Conservation (phyloP, 2,329 filamentous ascomycete species). For the Alternaria triticimaculans region DNA sequence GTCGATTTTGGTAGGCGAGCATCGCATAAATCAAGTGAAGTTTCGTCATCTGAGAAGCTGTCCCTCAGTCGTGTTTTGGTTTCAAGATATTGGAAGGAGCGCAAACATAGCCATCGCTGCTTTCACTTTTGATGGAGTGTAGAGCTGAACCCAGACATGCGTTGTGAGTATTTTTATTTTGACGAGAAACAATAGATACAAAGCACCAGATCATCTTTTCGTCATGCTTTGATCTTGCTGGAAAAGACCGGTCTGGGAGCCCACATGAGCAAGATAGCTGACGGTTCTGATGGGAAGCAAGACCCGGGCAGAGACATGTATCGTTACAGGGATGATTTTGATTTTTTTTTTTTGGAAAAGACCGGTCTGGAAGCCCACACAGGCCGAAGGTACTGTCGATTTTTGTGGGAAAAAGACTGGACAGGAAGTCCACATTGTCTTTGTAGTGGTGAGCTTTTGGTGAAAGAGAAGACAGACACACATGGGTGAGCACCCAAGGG, state of each 20-base stretch:
- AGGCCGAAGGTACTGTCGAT: background rate
- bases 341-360: background rate
- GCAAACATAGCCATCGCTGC: background rate
- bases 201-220: background rate
- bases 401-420: background rate
- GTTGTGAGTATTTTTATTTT: background rate
- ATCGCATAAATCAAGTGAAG: background rate
- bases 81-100: background rate
- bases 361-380: background rate
- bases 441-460: background rate
- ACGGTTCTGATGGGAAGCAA: background rate
- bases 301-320: background rate
- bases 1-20: background rate
- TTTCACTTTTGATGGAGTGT: background rate
- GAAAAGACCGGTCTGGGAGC: background rate
- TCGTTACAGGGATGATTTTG: background rate
- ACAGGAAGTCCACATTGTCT: background rate
- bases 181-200: background rate
- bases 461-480: background rate
- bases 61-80: background rate
- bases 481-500: rapidly evolving
- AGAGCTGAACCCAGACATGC: background rate
- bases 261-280: background rate
- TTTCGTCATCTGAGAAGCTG: rapidly evolving
- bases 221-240: background rate